Evolutionary conservation across 768 basidiomycete species (phyloP).

Genomic region (Trichaptum fuscoviolaceum): DNA sequence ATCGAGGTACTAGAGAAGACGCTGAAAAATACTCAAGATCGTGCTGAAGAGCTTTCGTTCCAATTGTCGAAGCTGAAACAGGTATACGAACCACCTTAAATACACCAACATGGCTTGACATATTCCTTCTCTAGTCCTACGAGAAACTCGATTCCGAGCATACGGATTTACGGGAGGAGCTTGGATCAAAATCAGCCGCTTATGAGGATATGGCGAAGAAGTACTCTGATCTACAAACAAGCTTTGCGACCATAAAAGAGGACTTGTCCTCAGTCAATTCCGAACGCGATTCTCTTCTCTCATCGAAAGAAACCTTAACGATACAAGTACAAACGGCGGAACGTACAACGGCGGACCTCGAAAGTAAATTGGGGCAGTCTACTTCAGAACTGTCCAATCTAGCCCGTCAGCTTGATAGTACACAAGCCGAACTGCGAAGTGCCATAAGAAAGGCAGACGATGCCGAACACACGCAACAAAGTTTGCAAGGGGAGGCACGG

Average conservation of each 20-base stretch:
- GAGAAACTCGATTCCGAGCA: slow-evolving; percentile 49
- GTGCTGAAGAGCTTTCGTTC: slow-evolving; percentile 79
- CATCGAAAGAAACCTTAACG: slow-evolving; percentile 48
- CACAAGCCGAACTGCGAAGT: slow-evolving; percentile 60
- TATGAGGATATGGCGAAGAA: slow-evolving; percentile 40
- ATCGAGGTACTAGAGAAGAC: slow-evolving; percentile 68
- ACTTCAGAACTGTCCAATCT: slow-evolving; percentile 47
- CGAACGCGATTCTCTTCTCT: slow-evolving; percentile 41
- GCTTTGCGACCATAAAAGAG: slow-evolving; percentile 33
- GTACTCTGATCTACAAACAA: slow-evolving; percentile 40
- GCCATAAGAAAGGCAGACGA: slow-evolving; percentile 68
- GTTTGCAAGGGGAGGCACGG: slow-evolving; percentile 74
- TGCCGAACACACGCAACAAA: slow-evolving; percentile 65
- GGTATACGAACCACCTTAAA: slow-evolving; percentile 32
- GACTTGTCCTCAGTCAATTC: slow-evolving; percentile 39
- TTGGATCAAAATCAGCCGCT: slow-evolving; percentile 43
- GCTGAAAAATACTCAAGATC: slow-evolving; percentile 73
- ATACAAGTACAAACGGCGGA: slow-evolving; percentile 42
- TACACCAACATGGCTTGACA: not conserved
- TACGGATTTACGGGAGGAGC: slow-evolving; percentile 34
- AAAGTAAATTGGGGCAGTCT: slow-evolving; percentile 54
- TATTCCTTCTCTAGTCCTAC: slow-evolving; percentile 38
- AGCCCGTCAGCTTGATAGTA: slow-evolving; percentile 51
- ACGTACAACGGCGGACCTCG: slow-evolving; percentile 43
- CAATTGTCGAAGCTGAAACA: slow-evolving; percentile 76